These are phyloP conservation scores for Cardamine chenopodiifolia DNA, from an alignment of 345 rosid species.

Conservation along the genomic window DNA sequence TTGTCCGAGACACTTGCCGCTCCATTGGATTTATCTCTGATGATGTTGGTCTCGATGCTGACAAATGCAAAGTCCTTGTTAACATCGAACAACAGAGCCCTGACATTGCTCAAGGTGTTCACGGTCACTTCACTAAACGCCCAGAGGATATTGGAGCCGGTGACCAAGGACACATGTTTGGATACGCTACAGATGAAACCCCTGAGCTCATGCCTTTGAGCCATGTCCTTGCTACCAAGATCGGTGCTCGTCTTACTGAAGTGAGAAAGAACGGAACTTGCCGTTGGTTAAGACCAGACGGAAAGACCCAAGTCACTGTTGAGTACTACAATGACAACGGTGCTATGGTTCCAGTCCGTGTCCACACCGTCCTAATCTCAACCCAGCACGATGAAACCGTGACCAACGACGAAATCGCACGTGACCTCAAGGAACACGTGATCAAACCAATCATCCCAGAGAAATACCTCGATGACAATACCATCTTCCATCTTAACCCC, in stretches of 20 bases:
- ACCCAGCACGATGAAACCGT: constrained; percentile 49
- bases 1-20: constrained; percentile 50
- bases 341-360: constrained; percentile 47
- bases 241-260: constrained; percentile 46
- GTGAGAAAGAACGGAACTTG: constrained; percentile 49
- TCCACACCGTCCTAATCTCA: constrained; percentile 47
- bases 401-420: constrained; percentile 50
- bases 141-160: constrained; percentile 50
- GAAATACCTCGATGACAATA: constrained; percentile 47
- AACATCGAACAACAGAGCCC: constrained; percentile 72
- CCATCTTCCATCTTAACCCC: constrained; percentile 50
- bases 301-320: constrained; percentile 48
- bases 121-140: constrained; percentile 46
- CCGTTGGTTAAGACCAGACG: constrained; percentile 47
- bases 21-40: constrained; percentile 45
- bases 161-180: constrained; percentile 48
- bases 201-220: constrained; percentile 49
- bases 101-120: constrained; percentile 54
- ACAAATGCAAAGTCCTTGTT: constrained; percentile 47
- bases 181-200: constrained; percentile 45
- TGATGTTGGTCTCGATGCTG: constrained; percentile 49
- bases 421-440: constrained; percentile 47
- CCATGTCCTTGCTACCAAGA: constrained; percentile 47
- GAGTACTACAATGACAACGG: constrained; percentile 48
- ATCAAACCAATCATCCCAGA: constrained; percentile 47